A percentile compares a stretch with the other conserved stretches of the same genome.
Evolutionary conservation across 1,139 yeast genomes (phyloP).

Genomic region (Taiozyma onychis): DNA sequence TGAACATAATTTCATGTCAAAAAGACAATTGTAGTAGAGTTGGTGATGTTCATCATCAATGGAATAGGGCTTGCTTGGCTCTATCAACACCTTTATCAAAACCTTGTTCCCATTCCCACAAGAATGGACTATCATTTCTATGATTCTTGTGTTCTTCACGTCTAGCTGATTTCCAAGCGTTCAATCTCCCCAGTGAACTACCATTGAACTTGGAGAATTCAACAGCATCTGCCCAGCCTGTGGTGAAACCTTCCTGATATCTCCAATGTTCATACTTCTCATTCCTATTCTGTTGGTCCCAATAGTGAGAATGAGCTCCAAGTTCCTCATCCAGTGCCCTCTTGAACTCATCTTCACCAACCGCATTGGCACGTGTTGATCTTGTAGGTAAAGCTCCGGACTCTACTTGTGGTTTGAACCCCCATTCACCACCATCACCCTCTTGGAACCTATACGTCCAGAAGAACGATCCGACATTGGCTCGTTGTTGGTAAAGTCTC

Average conservation of each 20-base stretch:
- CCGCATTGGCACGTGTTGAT: slow-evolving; percentile 21
- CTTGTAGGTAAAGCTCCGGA: slow-evolving; percentile 50
- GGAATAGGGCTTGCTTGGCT: slow-evolving; percentile 16
- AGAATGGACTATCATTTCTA: slow-evolving; percentile 48
- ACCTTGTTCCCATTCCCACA: slow-evolving; percentile 92
- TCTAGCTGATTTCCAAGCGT: slow-evolving; percentile 59
- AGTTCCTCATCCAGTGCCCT: slow-evolving; percentile 35
- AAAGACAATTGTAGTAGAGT: background rate
- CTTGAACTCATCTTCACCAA: slow-evolving; percentile 40
- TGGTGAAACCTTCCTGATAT: slow-evolving; percentile 66
- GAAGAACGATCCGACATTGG: slow-evolving; percentile 69
- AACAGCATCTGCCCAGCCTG: slow-evolving; percentile 68
- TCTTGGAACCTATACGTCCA: slow-evolving; percentile 88
- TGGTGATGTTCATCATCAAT: background rate
- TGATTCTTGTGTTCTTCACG: slow-evolving; percentile 49
- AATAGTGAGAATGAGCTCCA: slow-evolving; percentile 53
- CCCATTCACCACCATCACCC: slow-evolving; percentile 98
- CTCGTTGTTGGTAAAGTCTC: slow-evolving; percentile 41
- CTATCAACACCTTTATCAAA: slow-evolving; percentile 52
- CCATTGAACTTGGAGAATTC: slow-evolving; percentile 65
- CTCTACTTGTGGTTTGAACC: slow-evolving; percentile 71
- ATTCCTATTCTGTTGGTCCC: slow-evolving; percentile 55
- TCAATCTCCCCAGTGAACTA: slow-evolving; percentile 66
- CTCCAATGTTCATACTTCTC: slow-evolving; percentile 77
- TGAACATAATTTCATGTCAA: background rate